These are phyloP conservation scores for Austroboletus niveus DNA, from an alignment of 1,284 basidiomycete species.

Conservation along the genomic window DNA sequence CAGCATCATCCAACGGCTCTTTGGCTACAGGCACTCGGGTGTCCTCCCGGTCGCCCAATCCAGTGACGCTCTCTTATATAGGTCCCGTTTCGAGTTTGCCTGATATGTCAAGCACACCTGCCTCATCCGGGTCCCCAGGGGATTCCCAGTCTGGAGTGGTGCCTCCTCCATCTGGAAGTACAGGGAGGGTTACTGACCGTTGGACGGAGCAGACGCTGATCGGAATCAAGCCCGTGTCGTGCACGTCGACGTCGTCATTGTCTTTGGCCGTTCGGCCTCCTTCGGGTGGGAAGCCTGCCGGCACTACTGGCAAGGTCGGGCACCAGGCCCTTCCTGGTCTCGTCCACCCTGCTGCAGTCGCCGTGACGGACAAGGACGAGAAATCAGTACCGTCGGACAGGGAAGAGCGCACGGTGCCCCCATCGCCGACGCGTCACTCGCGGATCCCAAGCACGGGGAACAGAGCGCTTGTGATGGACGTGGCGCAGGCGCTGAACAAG, in stretches of 20 bases:
- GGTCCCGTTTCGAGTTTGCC: constrained; percentile 3
- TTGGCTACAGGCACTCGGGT: background rate
- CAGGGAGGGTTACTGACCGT: constrained; percentile 27
- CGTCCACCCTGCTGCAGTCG: constrained; percentile 14
- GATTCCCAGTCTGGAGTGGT: background rate
- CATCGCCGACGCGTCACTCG: constrained; percentile 37
- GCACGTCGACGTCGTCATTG: background rate
- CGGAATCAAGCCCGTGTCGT: constrained; percentile 28
- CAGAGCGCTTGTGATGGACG: constrained; percentile 72
- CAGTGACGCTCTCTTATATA: constrained; percentile 1
- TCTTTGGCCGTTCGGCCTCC: background rate
- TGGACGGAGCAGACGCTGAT: constrained; percentile 37
- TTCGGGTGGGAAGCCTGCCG: constrained; percentile 4
- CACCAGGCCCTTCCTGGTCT: constrained; percentile 43
- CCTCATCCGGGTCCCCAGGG: background rate
- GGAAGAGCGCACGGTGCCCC: constrained; percentile 13
- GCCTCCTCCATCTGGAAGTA: background rate
- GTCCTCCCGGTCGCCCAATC: background rate
- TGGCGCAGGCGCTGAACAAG: constrained; percentile 60
- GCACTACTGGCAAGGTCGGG: constrained; percentile 26
- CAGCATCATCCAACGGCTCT: background rate
- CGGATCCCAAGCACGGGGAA: constrained; percentile 68
- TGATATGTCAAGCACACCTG: background rate
- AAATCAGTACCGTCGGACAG: constrained; percentile 11
- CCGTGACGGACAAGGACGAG: constrained; percentile 7